Evolutionary conservation across 768 basidiomycete species (phyloP), one percentile per base, ranked within the genome.

Genomic region (Lactarius sp.): DNA sequence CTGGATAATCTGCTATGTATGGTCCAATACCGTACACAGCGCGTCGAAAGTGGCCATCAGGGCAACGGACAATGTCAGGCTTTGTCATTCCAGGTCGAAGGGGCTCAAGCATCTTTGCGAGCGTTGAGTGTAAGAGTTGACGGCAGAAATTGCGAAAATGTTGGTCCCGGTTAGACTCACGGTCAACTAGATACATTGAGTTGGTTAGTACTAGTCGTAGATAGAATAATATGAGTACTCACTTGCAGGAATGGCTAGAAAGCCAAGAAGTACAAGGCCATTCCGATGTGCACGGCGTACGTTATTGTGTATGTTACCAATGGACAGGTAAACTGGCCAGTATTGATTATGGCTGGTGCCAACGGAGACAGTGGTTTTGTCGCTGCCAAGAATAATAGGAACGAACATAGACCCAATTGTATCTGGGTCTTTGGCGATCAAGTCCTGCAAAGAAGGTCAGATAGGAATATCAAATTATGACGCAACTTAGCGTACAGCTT

Each of bases 1-100:
- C 75, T 1, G 77, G 77, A 64, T 77, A 77, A 59, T 77, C 74
- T 0, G 76, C 76, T 56, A 78, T 77, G 63, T 73, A 75, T 8
- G 75, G 73, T 0, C 74, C 74, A 12, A 77, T 66, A 8, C 70
- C 66, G 56, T 67, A 77, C 1, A 77, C 70, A 0, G 67, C 71
- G 5, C 71, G 62, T 0, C 69, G 70, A 61, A 66, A 76, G 54
- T 78, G 75, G 0, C 75, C 73, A 69, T 78, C 75, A 3, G 74
- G 69, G 57, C 74, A 78, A 0, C 53, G 5, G 4, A 44, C 42
- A 44, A 44, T 9, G 16, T 44, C 9, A 1, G 69, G 70, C 2
- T 27, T 66, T 0, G 61, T 64, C 72, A 71, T 72, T 1, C 18
- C 41, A 37, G 58, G 39, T n/a, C 63, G 60, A 1, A 71, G 56